Evolutionary conservation across 177 flowering plant species (phyloP), one percentile per base, ranked within the genome.

Genomic region (Telopea speciosissima): DNA sequence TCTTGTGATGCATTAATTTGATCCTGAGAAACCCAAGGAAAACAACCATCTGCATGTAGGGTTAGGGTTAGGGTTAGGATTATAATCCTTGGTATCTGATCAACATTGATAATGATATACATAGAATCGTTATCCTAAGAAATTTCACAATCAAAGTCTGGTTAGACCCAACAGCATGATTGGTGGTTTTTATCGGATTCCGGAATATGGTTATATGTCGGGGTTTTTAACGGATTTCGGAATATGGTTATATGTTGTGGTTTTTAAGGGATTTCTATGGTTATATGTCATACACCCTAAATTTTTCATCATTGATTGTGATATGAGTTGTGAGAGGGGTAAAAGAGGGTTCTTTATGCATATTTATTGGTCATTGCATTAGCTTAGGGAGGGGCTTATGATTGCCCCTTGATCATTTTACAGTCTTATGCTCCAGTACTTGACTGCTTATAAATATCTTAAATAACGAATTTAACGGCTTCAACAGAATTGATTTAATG

Each of bases 91-190:
- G 5, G 61, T 3, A 1, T 58, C n/a, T 58, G 61, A n/a, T 3
- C 61, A 58, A 58, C 61, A 24, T 19, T n/a, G 19, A 49, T 16
- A 49, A 49, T 49, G 54, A 16, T 16, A 49, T 49, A 16, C n/a
- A 21, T 58, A 54, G 24, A n/a, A n/a, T 24, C 23, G 7, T 21
- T n/a, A 19, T 7, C 14, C 7, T 58, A n/a, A 58, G n/a, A n/a
- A 33, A 5, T 52, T 28, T 10, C 63, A 68, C n/a, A 24, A 56
- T 58, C 19, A 49, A n/a, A 33, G 58, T n/a, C 26, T 54, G 31
- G 31, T 28, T 70, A 9, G 42, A 40, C 63, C 40, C 72, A 60
- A 61, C 72, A 60, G 66, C 31, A 33, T 69, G 28, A 62, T 31
- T 40, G 60, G 60, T 13, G 21, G 4, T 62, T 62, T 40, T 3